phyloP scores from a whole-genome alignment of 176 grass and related monocot genomes.

The Musa schizocarpa region DNA sequence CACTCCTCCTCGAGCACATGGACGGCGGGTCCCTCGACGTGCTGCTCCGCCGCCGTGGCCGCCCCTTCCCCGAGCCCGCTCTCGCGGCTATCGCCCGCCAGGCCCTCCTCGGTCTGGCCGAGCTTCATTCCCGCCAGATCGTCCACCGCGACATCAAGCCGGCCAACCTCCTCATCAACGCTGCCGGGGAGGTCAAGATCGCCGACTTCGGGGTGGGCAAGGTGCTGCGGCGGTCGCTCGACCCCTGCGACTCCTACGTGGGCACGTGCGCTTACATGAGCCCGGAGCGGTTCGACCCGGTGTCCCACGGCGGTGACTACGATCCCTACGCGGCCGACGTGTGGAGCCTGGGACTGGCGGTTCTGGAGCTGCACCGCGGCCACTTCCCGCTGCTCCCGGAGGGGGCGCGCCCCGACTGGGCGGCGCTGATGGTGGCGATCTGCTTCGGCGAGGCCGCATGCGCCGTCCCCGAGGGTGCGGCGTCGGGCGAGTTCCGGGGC shows the following conservation, averaged over 20 bases:
- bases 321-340: conserved; percentile 82
- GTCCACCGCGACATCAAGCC: conserved; percentile 83
- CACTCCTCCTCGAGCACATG: conserved; percentile 39
- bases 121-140: conserved; percentile 47
- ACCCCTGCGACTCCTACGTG: conserved; percentile 71
- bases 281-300: conserved; percentile 59
- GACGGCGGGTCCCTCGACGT: conserved; percentile 38
- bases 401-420: conserved; percentile 34
- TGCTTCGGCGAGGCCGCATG: conserved; percentile 67
- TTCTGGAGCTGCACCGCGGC: too few relatives aligned
- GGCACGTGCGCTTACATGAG: conserved; percentile 34
- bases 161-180: conserved; percentile 51
- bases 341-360: conserved; percentile 34
- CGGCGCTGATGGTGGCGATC: conserved; percentile 78
- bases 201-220: conserved; percentile 83
- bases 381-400: too few relatives aligned
- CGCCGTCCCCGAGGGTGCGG: conserved; percentile 28
- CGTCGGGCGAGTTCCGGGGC: conserved; percentile 51
- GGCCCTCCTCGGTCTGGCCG: conserved; percentile 36
- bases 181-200: conserved; percentile 56
- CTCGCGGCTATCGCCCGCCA: conserved; percentile 31
- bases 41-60: neutral
- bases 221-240: conserved; percentile 43
- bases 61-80: conserved; percentile 35
- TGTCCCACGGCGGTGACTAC: conserved; percentile 57